These are phyloP conservation scores for Pseudocercospora cruenta DNA, from an alignment of 2,329 filamentous ascomycete genomes.

Conservation along the genomic window DNA sequence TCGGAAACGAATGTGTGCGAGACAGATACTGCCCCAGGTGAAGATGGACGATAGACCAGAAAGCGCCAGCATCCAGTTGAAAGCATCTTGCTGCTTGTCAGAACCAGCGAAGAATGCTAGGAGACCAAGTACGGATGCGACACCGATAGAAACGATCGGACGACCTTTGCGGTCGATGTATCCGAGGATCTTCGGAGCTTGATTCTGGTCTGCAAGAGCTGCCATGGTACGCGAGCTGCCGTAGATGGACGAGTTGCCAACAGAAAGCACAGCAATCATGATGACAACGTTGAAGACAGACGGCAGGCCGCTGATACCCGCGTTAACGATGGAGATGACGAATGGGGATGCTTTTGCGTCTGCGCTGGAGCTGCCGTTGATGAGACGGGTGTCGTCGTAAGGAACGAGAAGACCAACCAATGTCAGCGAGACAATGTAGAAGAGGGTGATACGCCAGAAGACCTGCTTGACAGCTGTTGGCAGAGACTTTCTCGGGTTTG, in stretches of 20 bases:
- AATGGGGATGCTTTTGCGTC: constrained; percentile 61
- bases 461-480: constrained; percentile 42
- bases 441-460: constrained; percentile 41
- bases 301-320: constrained; percentile 64
- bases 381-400: constrained; percentile 37
- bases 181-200: constrained; percentile 61
- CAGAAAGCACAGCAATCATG: constrained; percentile 62
- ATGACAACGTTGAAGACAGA: constrained; percentile 71
- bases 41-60: constrained; percentile 75
- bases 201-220: constrained; percentile 72
- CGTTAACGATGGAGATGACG: constrained; percentile 65
- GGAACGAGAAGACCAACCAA: constrained; percentile 41
- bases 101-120: constrained; percentile 77
- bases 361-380: constrained; percentile 40
- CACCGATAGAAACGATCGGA: constrained; percentile 71
- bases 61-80: constrained; percentile 79
- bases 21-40: constrained; percentile 82
- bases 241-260: constrained; percentile 59
- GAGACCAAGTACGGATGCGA: constrained; percentile 70
- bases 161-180: constrained; percentile 77
- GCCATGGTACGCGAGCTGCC: constrained; percentile 82
- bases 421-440: constrained; percentile 41
- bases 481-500: constrained; percentile 54
- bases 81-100: constrained; percentile 62
- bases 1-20: constrained; percentile 92